phyloP scores from a whole-genome alignment of 495 filamentous ascomycete species.

The Podospora appendiculata region DNA sequence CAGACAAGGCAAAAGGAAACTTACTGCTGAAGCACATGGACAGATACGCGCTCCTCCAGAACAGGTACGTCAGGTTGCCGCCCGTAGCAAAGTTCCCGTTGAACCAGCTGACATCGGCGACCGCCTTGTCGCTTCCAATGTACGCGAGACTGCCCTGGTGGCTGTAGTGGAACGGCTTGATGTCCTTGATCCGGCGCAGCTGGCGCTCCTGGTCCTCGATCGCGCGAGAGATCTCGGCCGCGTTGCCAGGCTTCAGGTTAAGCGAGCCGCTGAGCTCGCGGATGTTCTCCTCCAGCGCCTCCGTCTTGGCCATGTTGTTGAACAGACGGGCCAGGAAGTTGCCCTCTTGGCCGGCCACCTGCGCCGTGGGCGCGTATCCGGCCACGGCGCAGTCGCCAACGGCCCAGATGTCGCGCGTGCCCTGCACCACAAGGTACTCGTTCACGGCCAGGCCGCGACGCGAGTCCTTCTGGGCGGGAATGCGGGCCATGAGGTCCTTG shows the following conservation, averaged over 20 bases:
- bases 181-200: conserved; percentile 79
- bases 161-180: conserved; percentile 95
- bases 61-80: conserved; percentile 76
- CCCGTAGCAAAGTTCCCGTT: conserved; percentile 90
- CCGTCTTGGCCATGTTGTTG: conserved; percentile 94
- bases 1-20: conserved; percentile 26
- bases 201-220: conserved; percentile 81
- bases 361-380: conserved; percentile 95
- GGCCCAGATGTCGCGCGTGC: conserved; percentile 88
- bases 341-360: conserved; percentile 94
- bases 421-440: conserved; percentile 97
- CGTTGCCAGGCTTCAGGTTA: conserved; percentile 43
- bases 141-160: conserved; percentile 96
- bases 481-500: conserved; percentile 82
- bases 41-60: conserved; percentile 96
- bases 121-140: conserved; percentile 95
- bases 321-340: conserved; percentile 91
- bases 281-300: conserved; percentile 68
- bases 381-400: conserved; percentile 80
- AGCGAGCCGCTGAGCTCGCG: conserved; percentile 46
- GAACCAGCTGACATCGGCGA: conserved; percentile 96
- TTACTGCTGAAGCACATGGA: conserved; percentile 99
- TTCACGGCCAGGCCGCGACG: conserved; percentile 92
- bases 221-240: conserved; percentile 61
- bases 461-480: conserved; percentile 91